These are phyloP conservation scores for Pseudohalonectria lignicola DNA, from an alignment of 2,329 filamentous ascomycete genomes.

Conservation along the genomic window DNA sequence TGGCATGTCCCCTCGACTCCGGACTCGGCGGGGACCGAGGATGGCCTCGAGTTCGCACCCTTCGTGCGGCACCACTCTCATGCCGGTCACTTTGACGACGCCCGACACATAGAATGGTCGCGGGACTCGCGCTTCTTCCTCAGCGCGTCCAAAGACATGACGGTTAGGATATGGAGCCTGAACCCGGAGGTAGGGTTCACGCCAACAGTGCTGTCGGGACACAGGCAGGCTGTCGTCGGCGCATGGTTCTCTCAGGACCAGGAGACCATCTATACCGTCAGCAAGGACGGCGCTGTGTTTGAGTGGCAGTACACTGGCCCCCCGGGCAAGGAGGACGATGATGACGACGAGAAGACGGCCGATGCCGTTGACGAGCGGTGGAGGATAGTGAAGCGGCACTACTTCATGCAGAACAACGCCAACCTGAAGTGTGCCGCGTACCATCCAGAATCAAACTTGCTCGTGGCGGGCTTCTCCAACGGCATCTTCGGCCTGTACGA, in stretches of 20 bases:
- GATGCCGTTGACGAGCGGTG: slow-evolving; percentile 63
- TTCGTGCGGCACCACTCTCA: slow-evolving; percentile 84
- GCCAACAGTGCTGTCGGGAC: slow-evolving; percentile 81
- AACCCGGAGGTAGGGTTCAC: slow-evolving; percentile 78
- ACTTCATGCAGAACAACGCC: slow-evolving; percentile 85
- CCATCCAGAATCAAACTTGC: slow-evolving; percentile 74
- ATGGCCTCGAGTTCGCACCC: slow-evolving; percentile 73
- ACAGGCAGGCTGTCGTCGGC: slow-evolving; percentile 81
- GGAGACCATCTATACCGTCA: slow-evolving; percentile 91
- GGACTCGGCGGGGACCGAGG: slow-evolving; percentile 63
- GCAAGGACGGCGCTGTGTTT: slow-evolving; percentile 94
- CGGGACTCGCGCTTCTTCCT: slow-evolving; percentile 93
- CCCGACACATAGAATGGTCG: slow-evolving; percentile 88
- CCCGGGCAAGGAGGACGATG: slow-evolving; percentile 41
- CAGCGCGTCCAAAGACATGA: slow-evolving; percentile 84
- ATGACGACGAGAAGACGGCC: slow-evolving; percentile 49
- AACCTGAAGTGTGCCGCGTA: slow-evolving; percentile 85
- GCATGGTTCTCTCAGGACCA: slow-evolving; percentile 96
- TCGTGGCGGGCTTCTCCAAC: slow-evolving; percentile 95
- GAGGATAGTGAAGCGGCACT: slow-evolving; percentile 85
- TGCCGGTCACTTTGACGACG: slow-evolving; percentile 77
- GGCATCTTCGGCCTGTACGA: slow-evolving; percentile 92
- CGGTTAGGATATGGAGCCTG: slow-evolving; percentile 89
- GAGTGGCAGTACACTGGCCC: slow-evolving; percentile 74
- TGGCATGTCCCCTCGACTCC: slow-evolving; percentile 94